A percentile compares a stretch with the other conserved stretches of the same genome.
Conservation (phyloP, 2,329 filamentous ascomycete species). For the Magnaporthiopsis rhizophila region DNA sequence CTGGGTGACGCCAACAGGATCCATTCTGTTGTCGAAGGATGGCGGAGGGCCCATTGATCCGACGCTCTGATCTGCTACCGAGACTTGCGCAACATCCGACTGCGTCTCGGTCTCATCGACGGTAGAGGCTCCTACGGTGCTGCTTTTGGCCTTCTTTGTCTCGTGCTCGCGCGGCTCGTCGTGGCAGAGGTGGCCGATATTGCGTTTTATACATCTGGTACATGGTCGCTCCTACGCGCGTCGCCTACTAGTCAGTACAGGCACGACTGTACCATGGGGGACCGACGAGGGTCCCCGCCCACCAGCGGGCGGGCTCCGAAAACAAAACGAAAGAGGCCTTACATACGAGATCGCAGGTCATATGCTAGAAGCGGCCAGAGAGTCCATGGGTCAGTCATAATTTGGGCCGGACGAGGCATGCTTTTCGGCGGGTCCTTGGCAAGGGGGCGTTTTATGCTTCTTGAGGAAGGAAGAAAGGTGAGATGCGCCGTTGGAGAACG, state of each 20-base stretch:
- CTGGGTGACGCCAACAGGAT: slow-evolving; percentile 24
- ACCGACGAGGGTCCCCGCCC: neutral
- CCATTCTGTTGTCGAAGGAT: slow-evolving; percentile 28
- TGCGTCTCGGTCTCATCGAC: slow-evolving; percentile 54
- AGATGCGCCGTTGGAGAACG: slow-evolving; percentile 10
- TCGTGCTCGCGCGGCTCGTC: slow-evolving; percentile 87
- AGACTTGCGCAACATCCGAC: slow-evolving; percentile 37
- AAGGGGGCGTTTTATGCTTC: neutral
- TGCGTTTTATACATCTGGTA: slow-evolving; percentile 94
- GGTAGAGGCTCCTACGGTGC: slow-evolving; percentile 43
- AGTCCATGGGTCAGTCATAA: neutral
- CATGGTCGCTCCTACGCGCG: slow-evolving; percentile 76
- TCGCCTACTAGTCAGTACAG: neutral
- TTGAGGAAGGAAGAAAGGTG: neutral
- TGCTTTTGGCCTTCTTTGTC: slow-evolving; percentile 68
- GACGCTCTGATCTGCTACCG: slow-evolving; percentile 45
- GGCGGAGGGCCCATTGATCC: slow-evolving; percentile 47
- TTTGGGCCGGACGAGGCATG: neutral
- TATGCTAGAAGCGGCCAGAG: slow-evolving; percentile 53
- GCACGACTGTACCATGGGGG: neutral
- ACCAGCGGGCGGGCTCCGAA: too few relatives aligned
- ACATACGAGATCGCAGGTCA: slow-evolving; percentile 87
- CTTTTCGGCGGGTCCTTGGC: neutral
- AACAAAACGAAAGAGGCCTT: slow-evolving; percentile 16
- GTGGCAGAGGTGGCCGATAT: slow-evolving; percentile 97